Evolutionary conservation across 495 filamentous ascomycete species (phyloP).

Genomic region (Polyplosphaeria fusca): DNA sequence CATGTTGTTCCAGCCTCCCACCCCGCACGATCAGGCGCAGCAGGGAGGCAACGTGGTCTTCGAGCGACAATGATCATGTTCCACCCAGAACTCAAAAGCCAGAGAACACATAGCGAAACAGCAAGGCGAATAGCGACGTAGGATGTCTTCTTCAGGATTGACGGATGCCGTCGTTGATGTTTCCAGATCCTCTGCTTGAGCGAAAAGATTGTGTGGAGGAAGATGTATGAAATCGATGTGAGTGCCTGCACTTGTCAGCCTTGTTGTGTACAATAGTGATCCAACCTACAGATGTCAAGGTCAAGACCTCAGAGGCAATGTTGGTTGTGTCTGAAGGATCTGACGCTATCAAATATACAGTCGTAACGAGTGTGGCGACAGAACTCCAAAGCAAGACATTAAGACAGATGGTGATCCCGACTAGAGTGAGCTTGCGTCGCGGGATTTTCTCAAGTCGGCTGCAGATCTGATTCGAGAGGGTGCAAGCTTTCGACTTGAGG

Average conservation of each 20-base stretch:
- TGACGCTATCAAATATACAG: conserved; percentile 21
- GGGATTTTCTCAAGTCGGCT: conserved; percentile 14
- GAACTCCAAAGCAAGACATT: conserved; percentile 34
- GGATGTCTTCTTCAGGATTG: conserved; percentile 27
- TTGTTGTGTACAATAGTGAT: neutral
- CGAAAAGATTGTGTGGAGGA: conserved; percentile 30
- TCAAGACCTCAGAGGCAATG: conserved; percentile 20
- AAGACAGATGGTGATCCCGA: conserved; percentile 25
- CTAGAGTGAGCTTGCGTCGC: conserved; percentile 25
- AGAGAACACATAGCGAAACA: conserved; percentile 30
- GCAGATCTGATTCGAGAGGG: conserved; percentile 11
- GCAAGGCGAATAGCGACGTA: conserved; percentile 32
- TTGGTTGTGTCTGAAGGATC: conserved; percentile 24
- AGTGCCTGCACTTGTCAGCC: conserved; percentile 22
- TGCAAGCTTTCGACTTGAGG: conserved; percentile 15
- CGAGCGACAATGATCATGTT: conserved; percentile 31
- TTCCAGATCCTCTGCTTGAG: conserved; percentile 30
- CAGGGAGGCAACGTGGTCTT: conserved; percentile 28
- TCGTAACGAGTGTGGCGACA: conserved; percentile 9
- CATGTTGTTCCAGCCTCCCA: conserved; percentile 31
- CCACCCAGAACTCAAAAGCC: conserved; percentile 35
- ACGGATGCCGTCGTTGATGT: conserved; percentile 20
- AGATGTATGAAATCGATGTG: conserved; percentile 26
- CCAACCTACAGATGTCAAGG: conserved; percentile 28
- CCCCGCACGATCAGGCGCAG: neutral